phyloP scores from a whole-genome alignment of 768 basidiomycete genomes.

The Leccinum arenicola region DNA sequence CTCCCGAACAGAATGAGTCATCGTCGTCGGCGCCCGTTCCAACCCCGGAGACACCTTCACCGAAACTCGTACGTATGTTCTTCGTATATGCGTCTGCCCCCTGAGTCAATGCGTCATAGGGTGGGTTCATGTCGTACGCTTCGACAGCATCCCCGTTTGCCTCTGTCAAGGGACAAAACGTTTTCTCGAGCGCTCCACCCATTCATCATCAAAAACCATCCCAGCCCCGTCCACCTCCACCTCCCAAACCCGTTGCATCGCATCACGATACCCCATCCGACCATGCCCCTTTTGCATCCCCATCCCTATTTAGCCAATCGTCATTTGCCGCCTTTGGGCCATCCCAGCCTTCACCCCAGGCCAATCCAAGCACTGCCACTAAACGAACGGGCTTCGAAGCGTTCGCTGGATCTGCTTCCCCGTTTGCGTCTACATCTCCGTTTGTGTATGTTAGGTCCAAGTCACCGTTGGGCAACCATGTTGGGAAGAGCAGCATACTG shows the following conservation, averaged over 20 bases:
- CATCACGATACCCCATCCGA: slow-evolving; percentile 24
- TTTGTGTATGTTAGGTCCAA: slow-evolving; percentile 40
- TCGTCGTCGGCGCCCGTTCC: slow-evolving; percentile 5
- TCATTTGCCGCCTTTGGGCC: slow-evolving; percentile 19
- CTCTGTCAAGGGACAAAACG: slow-evolving; percentile 64
- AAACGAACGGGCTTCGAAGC: slow-evolving; percentile 60
- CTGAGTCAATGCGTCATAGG: slow-evolving; percentile 33
- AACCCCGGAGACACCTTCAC: slow-evolving; percentile 28
- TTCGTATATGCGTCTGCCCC: slow-evolving; percentile 3
- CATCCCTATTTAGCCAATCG: slow-evolving; percentile 21
- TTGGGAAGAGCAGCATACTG: slow-evolving; percentile 23
- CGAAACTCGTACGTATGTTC: slow-evolving; percentile 45
- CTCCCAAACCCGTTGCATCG: slow-evolving; percentile 15
- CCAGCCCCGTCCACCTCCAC: slow-evolving; percentile 21
- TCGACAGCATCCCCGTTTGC: slow-evolving; percentile 73
- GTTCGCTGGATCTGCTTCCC: slow-evolving; percentile 49
- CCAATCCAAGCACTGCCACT: slow-evolving; percentile 34
- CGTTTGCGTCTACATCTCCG: slow-evolving; percentile 43
- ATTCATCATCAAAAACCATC: slow-evolving; percentile 32
- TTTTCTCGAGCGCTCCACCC: slow-evolving; percentile 32
- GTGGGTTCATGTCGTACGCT: slow-evolving; percentile 81
- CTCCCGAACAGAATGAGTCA: slow-evolving; percentile 49
- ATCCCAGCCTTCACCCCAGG: slow-evolving; percentile 17
- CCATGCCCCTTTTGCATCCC: slow-evolving; percentile 22
- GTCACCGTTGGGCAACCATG: slow-evolving; percentile 42